Evolutionary conservation across 768 basidiomycete species (phyloP).

Genomic region (Rhodotorula paludigena): DNA sequence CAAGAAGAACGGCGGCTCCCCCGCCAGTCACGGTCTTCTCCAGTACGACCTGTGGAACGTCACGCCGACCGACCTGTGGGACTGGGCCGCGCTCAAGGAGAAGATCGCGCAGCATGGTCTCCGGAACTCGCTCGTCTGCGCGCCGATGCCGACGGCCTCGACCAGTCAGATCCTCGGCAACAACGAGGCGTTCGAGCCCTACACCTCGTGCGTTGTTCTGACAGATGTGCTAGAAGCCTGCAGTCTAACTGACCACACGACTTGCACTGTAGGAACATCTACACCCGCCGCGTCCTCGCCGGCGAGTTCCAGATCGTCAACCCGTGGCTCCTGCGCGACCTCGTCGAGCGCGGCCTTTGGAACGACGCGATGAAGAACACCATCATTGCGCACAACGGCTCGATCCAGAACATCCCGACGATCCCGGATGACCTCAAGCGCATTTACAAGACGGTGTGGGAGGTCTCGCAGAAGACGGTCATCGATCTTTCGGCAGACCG

Average conservation of each 20-base stretch:
- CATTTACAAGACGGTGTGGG: slow-evolving; percentile 99
- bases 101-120: slow-evolving; percentile 75
- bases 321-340: slow-evolving; percentile 97
- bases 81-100: slow-evolving; percentile 81
- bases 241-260: neutral
- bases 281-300: slow-evolving; percentile 96
- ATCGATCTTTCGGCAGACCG: slow-evolving; percentile 98
- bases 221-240: neutral
- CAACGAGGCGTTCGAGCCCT: slow-evolving; percentile 99
- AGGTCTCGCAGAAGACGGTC: slow-evolving; percentile 97
- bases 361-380: slow-evolving; percentile 98
- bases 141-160: slow-evolving; percentile 99
- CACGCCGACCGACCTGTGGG: slow-evolving; percentile 83
- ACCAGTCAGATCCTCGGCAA: slow-evolving; percentile 96
- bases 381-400: slow-evolving; percentile 90
- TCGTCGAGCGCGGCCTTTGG: slow-evolving; percentile 92
- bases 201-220: slow-evolving; percentile 65
- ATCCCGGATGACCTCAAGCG: slow-evolving; percentile 90
- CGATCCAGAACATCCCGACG: slow-evolving; percentile 56
- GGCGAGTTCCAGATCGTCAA: slow-evolving; percentile 99
- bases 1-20: slow-evolving; percentile 82
- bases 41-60: slow-evolving; percentile 96
- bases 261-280: slow-evolving; percentile 71
- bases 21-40: slow-evolving; percentile 77
- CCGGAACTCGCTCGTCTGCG: slow-evolving; percentile 80